Percentiles rank a stretch among this genome's conserved stretches.
Conservation (phyloP, 2,329 filamentous ascomycete genomes). For the Clarireedia homoeocarpa region DNA sequence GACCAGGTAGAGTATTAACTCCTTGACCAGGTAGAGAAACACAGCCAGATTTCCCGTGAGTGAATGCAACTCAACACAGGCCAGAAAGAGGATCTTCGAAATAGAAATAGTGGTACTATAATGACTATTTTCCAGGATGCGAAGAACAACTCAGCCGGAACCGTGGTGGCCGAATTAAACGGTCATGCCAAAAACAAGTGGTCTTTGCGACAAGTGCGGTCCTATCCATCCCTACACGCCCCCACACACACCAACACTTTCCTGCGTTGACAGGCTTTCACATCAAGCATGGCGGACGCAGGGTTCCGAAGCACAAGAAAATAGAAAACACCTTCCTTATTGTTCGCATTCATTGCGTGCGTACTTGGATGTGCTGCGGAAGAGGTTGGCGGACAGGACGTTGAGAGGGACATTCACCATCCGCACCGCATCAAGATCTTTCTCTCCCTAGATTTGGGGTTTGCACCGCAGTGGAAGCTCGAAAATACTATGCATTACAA, state of each 20-base stretch:
- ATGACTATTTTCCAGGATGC: neutral
- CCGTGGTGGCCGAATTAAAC: neutral
- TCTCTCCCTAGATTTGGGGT: neutral
- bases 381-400: no score
- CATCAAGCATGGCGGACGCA: constrained; percentile 12
- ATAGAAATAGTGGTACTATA: neutral
- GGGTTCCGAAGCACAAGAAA: constrained; percentile 14
- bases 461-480: neutral
- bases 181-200: constrained; percentile 4
- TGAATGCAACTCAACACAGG: neutral
- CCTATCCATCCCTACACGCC: constrained; percentile 10
- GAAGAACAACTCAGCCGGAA: neutral
- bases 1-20: neutral
- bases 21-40: neutral
- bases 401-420: no score
- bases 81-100: neutral
- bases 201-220: constrained; percentile 1
- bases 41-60: neutral
- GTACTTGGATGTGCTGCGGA: neutral
- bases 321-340: neutral
- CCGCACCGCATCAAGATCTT: no score
- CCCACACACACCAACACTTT: constrained; percentile 2
- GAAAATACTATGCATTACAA: neutral
- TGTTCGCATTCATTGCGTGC: neutral
- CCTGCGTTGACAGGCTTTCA: constrained; percentile 15